Evolutionary conservation across 176 grass and related monocot species (phyloP), one percentile per base, ranked within the genome.

Genomic region (Neostapfia colusana): DNA sequence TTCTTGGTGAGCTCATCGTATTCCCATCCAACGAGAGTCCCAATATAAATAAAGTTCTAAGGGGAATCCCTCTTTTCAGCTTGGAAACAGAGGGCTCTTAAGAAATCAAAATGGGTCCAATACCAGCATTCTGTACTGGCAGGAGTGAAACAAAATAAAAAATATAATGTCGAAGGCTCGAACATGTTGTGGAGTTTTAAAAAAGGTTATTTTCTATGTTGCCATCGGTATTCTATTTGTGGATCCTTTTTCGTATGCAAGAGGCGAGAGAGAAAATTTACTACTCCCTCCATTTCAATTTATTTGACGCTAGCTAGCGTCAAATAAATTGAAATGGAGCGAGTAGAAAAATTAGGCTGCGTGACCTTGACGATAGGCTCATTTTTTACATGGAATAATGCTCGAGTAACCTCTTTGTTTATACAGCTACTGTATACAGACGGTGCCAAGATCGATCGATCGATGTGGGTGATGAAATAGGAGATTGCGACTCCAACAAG

Each of bases 401-500:
- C n/a, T 21, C 21, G 20, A 39, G 5, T 35, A 53, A 17, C 1
- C 50, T 17, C 50, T 8, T 8, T 53, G 17, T 65, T 36, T 72
- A 31, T 55, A 44, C 50, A 16, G 0, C 0, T 61, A 35, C 17
- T 8, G 8, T 46, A 35, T 26, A 2, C 11, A 14, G 56, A 16
- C 3, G 35, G 34, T 34, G 18, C 26, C 18, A 54, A 38, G 37
- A n/a, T n/a, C n/a, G n/a, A n/a, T n/a, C n/a, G n/a, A n/a, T n/a
- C n/a, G n/a, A 56, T 44, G 67, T 36, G 65, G 74, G 25, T 6
- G 20, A 44, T 65, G 25, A 78, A 50, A 79, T 10, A 18, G 65
- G 68, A 87, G 15, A 66, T 18, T 34, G 79, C 40, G 31, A 9
- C 58, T 72, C 73, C 79, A 87, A 72, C 31, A 3, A 31, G 31